A percentile compares a stretch with the other conserved stretches of the same genome.
These are phyloP conservation scores for Somion occarium DNA, from an alignment of 1,284 basidiomycete species.

Conservation along the genomic window DNA sequence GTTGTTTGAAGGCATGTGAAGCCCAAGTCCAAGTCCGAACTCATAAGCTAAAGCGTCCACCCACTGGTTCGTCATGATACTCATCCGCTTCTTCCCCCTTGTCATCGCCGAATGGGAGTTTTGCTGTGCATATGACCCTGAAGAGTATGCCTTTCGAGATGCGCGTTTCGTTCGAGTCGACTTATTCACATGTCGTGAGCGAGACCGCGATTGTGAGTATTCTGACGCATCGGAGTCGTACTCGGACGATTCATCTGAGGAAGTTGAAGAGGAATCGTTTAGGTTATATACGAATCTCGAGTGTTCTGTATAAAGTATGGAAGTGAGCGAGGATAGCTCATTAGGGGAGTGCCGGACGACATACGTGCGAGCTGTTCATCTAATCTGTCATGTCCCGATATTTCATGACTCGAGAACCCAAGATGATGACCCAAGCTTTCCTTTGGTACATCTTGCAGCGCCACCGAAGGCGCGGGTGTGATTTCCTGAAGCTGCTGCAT, in stretches of 20 bases:
- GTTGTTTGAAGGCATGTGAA: neutral
- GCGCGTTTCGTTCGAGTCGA: conserved; percentile 1
- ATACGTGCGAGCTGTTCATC: conserved; percentile 68
- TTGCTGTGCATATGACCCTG: neutral
- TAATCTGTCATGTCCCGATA: conserved; percentile 46
- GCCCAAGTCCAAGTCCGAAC: neutral
- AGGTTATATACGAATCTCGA: conserved; percentile 58
- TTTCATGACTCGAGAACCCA: conserved; percentile 43
- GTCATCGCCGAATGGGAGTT: conserved; percentile 4
- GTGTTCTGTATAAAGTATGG: conserved; percentile 40
- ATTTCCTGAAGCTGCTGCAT: conserved; percentile 78
- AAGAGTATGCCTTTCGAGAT: conserved; percentile 9
- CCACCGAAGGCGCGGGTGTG: conserved; percentile 82
- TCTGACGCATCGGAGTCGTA: conserved; percentile 44
- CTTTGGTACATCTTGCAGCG: conserved; percentile 80
- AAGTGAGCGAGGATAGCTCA: neutral
- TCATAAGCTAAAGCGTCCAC: conserved; percentile 35
- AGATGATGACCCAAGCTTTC: conserved; percentile 63
- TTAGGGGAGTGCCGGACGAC: conserved; percentile 23
- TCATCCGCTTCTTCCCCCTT: conserved; percentile 51
- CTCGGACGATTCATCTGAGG: conserved; percentile 41
- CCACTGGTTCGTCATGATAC: conserved; percentile 56
- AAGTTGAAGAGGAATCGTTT: conserved; percentile 45
- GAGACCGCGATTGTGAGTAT: conserved; percentile 18
- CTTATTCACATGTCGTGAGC: conserved; percentile 28